Conservation (phyloP, 75 land plant genomes). For the Sequoiadendron giganteum region DNA sequence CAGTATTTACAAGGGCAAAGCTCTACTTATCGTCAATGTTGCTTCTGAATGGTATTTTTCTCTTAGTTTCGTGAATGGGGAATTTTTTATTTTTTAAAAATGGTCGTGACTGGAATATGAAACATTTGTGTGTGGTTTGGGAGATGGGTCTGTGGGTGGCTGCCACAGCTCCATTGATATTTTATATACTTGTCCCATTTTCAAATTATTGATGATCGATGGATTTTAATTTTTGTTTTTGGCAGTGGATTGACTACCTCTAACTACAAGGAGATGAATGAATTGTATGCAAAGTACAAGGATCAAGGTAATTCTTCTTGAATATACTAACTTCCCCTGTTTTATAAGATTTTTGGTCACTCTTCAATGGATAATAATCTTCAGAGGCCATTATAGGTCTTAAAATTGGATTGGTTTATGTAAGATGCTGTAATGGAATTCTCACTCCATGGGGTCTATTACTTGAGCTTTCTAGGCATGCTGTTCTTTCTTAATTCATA, state of each 20-base stretch:
- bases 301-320: conserved; percentile 38
- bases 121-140: not conserved
- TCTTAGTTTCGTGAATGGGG: too few species aligned
- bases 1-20: too few species aligned
- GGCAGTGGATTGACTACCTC: conserved; percentile 71
- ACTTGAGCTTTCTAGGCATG: not conserved
- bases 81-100: too few species aligned
- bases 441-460: not conserved
- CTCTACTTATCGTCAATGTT: too few species aligned
- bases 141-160: not conserved
- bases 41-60: too few species aligned
- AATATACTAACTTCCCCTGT: not conserved
- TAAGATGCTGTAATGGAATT: not conserved
- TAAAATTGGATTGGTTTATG: not conserved
- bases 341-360: not conserved
- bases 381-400: not conserved
- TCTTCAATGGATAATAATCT: not conserved
- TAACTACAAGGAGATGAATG: conserved; percentile 77
- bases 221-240: not conserved
- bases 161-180: not conserved
- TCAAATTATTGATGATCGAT: not conserved
- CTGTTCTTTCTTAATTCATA: too few species aligned
- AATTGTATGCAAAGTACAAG: conserved; percentile 70
- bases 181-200: not conserved
- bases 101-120: not conserved